These are phyloP conservation scores for Colletotrichum abscissum DNA, from an alignment of 2,329 filamentous ascomycete species.

Conservation along the genomic window DNA sequence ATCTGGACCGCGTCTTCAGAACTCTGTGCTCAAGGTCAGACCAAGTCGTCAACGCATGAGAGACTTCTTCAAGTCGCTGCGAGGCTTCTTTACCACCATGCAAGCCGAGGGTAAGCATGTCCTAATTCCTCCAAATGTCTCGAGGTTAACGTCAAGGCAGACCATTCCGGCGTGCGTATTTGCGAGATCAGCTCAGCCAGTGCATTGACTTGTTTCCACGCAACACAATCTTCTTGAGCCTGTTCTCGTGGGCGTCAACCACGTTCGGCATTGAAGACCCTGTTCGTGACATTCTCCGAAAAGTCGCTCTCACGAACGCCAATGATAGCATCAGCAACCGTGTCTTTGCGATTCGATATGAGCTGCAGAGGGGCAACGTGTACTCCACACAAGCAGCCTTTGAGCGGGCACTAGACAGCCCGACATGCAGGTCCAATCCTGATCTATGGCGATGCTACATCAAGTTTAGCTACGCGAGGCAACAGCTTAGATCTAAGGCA, in stretches of 20 bases:
- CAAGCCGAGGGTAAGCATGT: conserved; percentile 62
- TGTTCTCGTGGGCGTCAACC: conserved; percentile 80
- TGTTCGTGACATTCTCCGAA: conserved; percentile 73
- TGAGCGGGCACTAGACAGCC: conserved; percentile 60
- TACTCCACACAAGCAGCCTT: conserved; percentile 64
- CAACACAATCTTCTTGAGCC: conserved; percentile 80
- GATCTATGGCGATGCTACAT: conserved; percentile 64
- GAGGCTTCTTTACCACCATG: conserved; percentile 74
- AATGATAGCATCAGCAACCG: conserved; percentile 57
- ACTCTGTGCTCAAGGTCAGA: conserved; percentile 50
- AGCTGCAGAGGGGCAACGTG: conserved; percentile 58
- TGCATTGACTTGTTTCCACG: conserved; percentile 75
- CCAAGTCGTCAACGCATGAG: conserved; percentile 61
- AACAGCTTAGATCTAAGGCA: conserved; percentile 52
- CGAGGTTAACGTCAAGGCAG: conserved; percentile 47
- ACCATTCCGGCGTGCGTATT: conserved; percentile 73
- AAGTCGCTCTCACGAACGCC: conserved; percentile 55
- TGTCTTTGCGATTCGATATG: conserved; percentile 63
- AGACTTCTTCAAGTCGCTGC: conserved; percentile 76
- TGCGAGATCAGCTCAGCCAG: conserved; percentile 70
- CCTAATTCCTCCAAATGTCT: not conserved
- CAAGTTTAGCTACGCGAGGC: conserved; percentile 54
- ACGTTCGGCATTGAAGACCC: conserved; percentile 81
- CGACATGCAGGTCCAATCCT: conserved; percentile 51
- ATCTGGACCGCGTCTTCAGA: conserved; percentile 56